Percentiles rank a stretch among this genome's conserved stretches.
phyloP scores from a whole-genome alignment of 2,329 filamentous ascomycete genomes.

The Colletotrichum incanum region DNA sequence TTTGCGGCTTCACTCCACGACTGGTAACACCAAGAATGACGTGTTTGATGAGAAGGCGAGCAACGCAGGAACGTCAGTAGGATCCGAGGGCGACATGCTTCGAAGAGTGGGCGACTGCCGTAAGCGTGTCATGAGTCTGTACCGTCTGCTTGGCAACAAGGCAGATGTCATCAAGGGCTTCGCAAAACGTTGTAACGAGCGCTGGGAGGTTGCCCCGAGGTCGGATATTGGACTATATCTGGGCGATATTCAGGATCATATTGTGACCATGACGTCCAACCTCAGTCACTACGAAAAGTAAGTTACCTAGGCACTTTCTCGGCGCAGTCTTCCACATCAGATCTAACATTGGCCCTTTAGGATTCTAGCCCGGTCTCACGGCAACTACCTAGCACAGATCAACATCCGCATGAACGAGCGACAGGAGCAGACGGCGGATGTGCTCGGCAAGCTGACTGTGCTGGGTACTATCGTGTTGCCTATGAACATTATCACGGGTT shows the following conservation, averaged over 20 bases:
- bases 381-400: conserved; percentile 99
- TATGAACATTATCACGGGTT: conserved; percentile 98
- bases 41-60: conserved; percentile 62
- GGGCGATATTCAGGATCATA: conserved; percentile 98
- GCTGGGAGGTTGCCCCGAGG: conserved; percentile 95
- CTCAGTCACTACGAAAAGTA: conserved; percentile 96
- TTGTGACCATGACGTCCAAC: conserved; percentile 98
- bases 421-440: conserved; percentile 94
- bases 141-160: conserved; percentile 94
- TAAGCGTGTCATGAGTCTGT: conserved; percentile 97
- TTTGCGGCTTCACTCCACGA: conserved; percentile 80
- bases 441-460: conserved; percentile 94
- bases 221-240: conserved; percentile 98
- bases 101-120: conserved; percentile 92
- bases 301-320: conserved; percentile 51
- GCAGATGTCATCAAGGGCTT: conserved; percentile 99
- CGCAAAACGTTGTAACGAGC: conserved; percentile 97
- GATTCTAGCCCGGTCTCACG: conserved; percentile 91
- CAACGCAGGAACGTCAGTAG: conserved; percentile 62
- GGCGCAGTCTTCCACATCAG: too few species aligned
- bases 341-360: conserved; percentile 59
- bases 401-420: conserved; percentile 99
- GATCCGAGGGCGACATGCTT: conserved; percentile 84
- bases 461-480: conserved; percentile 96
- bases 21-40: conserved; percentile 59